Conservation (phyloP, 2,329 filamentous ascomycete species). For the Epichloe gansuensis region DNA sequence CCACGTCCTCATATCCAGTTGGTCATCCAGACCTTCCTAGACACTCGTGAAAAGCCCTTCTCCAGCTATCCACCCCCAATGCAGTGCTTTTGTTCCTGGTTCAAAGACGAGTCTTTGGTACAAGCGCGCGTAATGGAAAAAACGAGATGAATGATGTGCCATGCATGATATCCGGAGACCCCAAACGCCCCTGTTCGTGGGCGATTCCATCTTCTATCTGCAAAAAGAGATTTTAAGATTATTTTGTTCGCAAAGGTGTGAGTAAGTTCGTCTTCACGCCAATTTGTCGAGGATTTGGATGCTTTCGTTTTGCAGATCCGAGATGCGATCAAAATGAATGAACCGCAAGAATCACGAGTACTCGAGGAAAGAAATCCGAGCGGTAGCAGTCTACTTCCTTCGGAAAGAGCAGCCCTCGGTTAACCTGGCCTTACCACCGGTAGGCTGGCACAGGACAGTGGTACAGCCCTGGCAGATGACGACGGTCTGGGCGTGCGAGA, state of each 20-base stretch:
- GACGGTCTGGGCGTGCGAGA: constrained; percentile 99
- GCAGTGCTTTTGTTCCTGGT: constrained; percentile 34
- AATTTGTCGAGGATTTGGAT: constrained; percentile 30
- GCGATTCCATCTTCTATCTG: constrained; percentile 62
- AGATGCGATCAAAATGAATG: constrained; percentile 40
- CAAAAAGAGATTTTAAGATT: constrained; percentile 24
- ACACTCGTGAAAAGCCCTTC: constrained; percentile 46
- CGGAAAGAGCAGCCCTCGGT: constrained; percentile 99
- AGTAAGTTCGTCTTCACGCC: constrained; percentile 35
- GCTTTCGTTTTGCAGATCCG: constrained; percentile 50
- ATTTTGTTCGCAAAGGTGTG: background rate
- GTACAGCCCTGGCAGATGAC: constrained; percentile 99
- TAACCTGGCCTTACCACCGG: constrained; percentile 96
- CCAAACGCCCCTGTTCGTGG: constrained; percentile 57
- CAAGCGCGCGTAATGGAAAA: constrained; percentile 31
- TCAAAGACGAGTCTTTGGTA: constrained; percentile 33
- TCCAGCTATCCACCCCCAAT: constrained; percentile 46
- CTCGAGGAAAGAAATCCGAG: constrained; percentile 35
- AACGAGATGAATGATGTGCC: constrained; percentile 37
- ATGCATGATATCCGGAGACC: constrained; percentile 75
- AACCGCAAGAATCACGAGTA: constrained; percentile 38
- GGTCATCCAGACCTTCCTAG: constrained; percentile 24
- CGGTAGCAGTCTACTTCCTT: constrained; percentile 75
- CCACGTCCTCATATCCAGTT: constrained; percentile 47
- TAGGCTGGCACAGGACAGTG: constrained; percentile 98